These are phyloP conservation scores for Extremus antarcticus DNA, from an alignment of 495 filamentous ascomycete genomes.

Conservation along the genomic window DNA sequence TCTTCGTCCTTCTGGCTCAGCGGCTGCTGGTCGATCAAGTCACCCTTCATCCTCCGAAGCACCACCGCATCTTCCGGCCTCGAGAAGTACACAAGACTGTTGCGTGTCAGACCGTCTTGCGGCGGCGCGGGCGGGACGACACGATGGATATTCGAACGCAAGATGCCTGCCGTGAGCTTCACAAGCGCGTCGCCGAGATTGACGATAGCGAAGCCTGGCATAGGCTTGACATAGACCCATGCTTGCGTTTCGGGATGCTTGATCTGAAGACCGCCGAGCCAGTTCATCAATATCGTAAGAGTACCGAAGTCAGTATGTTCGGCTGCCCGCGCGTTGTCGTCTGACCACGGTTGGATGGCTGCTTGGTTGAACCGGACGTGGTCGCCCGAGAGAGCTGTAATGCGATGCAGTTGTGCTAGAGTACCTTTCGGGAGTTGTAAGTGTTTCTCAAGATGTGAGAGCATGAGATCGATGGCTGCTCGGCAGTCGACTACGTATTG, in stretches of 20 bases:
- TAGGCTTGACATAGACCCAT: conserved; percentile 52
- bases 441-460: conserved; percentile 12
- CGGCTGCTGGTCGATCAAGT: conserved; percentile 26
- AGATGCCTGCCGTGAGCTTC: conserved; percentile 49
- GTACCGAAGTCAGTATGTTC: conserved; percentile 36
- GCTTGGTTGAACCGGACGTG: conserved; percentile 18
- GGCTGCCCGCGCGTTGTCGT: background rate
- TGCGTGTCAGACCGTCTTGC: conserved; percentile 41
- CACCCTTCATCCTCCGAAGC: conserved; percentile 37
- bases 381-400: conserved; percentile 8
- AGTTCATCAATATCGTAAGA: conserved; percentile 52
- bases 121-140: conserved; percentile 47
- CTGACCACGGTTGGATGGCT: conserved; percentile 3
- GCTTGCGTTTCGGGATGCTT: conserved; percentile 30
- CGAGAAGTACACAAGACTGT: conserved; percentile 53
- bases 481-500: conserved; percentile 12
- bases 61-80: conserved; percentile 47
- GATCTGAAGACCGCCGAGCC: conserved; percentile 50
- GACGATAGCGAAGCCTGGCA: conserved; percentile 48
- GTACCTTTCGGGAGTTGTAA: conserved; percentile 11
- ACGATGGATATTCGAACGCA: conserved; percentile 53
- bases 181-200: conserved; percentile 59
- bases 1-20: conserved; percentile 8
- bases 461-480: conserved; percentile 11
- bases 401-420: conserved; percentile 12